These are phyloP conservation scores for Cryptosporidium bovis DNA, from an alignment of 169 alveolate genomes.

Conservation along the genomic window DNA sequence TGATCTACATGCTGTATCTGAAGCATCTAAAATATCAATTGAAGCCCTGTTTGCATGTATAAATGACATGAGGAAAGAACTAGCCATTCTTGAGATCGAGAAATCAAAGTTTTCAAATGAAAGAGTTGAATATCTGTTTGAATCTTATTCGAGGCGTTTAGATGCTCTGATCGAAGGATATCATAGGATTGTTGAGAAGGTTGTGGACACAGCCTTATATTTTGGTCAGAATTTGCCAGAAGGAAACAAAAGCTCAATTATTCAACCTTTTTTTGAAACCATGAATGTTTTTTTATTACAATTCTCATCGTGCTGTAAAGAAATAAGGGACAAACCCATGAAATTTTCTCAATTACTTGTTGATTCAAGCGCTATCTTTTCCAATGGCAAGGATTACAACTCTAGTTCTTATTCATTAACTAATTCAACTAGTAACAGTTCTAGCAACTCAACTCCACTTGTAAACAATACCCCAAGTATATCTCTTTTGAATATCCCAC, in stretches of 20 bases:
- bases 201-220: conserved; percentile 63
- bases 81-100: conserved; percentile 41
- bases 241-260: conserved; percentile 25
- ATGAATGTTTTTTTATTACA: conserved; percentile 47
- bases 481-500: conserved; percentile 5
- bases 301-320: conserved; percentile 70
- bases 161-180: conserved; percentile 70
- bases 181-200: conserved; percentile 69
- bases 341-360: conserved; percentile 47
- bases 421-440: conserved; percentile 19
- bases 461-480: conserved; percentile 23
- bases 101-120: conserved; percentile 58
- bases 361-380: conserved; percentile 39
- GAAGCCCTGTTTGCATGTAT: conserved; percentile 43
- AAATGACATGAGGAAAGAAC: conserved; percentile 66
- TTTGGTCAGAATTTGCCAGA: conserved; percentile 62
- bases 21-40: conserved; percentile 69
- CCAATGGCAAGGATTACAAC: conserved; percentile 4
- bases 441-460: conserved; percentile 23
- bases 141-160: conserved; percentile 63
- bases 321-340: conserved; percentile 41
- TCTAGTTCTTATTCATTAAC: conserved; percentile 2
- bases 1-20: conserved; percentile 68
- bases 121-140: conserved; percentile 68
- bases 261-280: conserved; percentile 72